phyloP scores from a whole-genome alignment of 2,329 filamentous ascomycete genomes.

The Hypoxylon sp. region DNA sequence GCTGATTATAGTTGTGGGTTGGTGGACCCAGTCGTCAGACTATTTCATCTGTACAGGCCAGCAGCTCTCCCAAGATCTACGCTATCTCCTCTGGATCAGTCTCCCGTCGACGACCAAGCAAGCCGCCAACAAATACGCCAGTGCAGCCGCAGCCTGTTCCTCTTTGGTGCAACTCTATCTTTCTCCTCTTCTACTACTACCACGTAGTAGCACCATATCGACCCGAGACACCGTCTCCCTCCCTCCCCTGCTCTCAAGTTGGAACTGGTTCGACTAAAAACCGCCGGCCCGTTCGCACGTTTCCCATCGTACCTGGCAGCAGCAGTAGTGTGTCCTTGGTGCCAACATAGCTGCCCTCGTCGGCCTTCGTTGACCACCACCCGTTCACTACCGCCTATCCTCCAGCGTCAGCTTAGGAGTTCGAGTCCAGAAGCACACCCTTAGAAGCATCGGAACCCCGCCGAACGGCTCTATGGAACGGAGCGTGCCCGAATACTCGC shows the following conservation, averaged over 20 bases:
- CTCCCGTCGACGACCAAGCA: constrained; percentile 43
- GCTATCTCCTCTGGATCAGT: constrained; percentile 46
- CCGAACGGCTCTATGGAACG: constrained; percentile 68
- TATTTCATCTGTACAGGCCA: constrained; percentile 43
- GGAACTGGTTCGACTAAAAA: constrained; percentile 47
- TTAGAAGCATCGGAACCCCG: too few species aligned
- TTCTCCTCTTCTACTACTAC: constrained; percentile 43
- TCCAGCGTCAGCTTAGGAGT: constrained; percentile 42
- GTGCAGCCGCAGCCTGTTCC: constrained; percentile 46
- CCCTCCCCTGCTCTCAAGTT: constrained; percentile 42
- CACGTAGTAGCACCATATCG: constrained; percentile 43
- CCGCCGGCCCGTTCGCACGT: constrained; percentile 41
- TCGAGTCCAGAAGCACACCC: constrained; percentile 43
- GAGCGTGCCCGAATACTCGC: constrained; percentile 78
- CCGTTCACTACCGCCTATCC: constrained; percentile 43
- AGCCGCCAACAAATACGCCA: constrained; percentile 51
- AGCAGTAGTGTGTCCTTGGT: constrained; percentile 48
- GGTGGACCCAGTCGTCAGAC: constrained; percentile 42
- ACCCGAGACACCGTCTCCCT: constrained; percentile 42
- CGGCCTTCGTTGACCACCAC: constrained; percentile 45
- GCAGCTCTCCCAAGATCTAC: constrained; percentile 44
- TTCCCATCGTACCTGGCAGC: constrained; percentile 41
- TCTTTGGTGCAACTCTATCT: constrained; percentile 46
- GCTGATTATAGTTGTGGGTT: constrained; percentile 42
- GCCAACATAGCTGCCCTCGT: constrained; percentile 45